Evolutionary conservation across 179 eudicot species (phyloP), one percentile per base, ranked within the genome.

Genomic region (Silene noctiflora): DNA sequence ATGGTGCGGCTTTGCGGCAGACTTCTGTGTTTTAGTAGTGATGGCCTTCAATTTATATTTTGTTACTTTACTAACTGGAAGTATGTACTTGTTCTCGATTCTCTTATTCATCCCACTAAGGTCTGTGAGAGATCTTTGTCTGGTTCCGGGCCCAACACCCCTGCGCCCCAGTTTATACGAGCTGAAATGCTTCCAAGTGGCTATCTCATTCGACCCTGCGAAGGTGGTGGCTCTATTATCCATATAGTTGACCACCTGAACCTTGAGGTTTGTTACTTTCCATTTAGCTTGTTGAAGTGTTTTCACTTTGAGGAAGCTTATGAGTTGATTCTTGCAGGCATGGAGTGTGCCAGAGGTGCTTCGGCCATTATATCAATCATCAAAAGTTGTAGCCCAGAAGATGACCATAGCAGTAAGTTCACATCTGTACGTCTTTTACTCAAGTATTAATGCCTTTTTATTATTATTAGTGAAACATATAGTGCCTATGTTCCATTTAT

Each of bases 171-270:
- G 8, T 95, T 92, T 79, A 86, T 88, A 48, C 81, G 99, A 77
- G 99, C 93, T 56, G 97, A 92, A 85, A 89, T 92, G 91, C 94
- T 92, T 80, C 96, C 99, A 1, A 91, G 97, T 78, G 99, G 99
- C 67, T 95, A 92, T 84, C 80, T 95, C 77, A 89, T 95, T 72
- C 83, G 99, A 68, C 99, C 99, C 4, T 92, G 97, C 71, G 99
- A 95, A 16, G 99, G 97, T 16, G 99, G 99, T 77, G 99, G 97
- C 24, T 95, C 99, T 17, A 92, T 93, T 55, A 84, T 95, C 65
- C 97, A 95, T 77, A 89, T 95, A 73, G 99, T 95, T 58, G 99
- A 95, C 69, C 99, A 95, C 84, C 86, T 95, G 27, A 89, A 91
- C 81, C 93, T 92, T 3, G 92, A 93, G 97, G 99, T 95, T 58